Conservation (phyloP, 306 rosid species). For the Quercus wislizeni region DNA sequence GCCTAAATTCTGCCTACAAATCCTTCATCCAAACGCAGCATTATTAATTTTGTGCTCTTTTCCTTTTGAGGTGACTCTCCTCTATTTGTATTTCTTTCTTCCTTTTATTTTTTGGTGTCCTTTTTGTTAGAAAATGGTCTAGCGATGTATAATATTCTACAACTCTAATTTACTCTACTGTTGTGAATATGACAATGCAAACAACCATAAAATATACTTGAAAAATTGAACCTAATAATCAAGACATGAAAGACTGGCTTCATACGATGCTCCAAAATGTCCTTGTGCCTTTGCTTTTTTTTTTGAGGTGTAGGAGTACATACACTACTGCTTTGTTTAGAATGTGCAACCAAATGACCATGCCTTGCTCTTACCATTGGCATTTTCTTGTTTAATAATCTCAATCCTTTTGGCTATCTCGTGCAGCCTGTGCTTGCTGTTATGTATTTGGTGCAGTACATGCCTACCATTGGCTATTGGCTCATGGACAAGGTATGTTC, state of each 20-base stretch:
- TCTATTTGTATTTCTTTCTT: background rate
- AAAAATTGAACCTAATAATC: background rate
- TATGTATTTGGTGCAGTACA: slow-evolving; percentile 56
- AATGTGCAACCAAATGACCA: background rate
- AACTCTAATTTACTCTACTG: background rate
- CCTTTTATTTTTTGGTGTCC: background rate
- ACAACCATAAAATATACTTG: background rate
- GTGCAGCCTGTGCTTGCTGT: slow-evolving; percentile 37
- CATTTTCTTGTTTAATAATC: background rate
- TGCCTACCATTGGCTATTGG: slow-evolving; percentile 59
- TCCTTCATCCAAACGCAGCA: too few species aligned
- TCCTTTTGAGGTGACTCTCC: background rate
- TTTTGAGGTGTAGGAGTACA: background rate
- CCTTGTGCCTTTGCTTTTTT: background rate
- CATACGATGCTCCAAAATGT: background rate
- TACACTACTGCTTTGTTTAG: background rate
- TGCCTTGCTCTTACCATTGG: background rate
- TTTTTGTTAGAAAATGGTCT: background rate
- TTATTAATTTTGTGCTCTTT: background rate
- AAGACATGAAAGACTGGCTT: background rate
- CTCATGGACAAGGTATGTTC: slow-evolving; percentile 53
- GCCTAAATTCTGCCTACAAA: too few species aligned
- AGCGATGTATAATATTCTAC: background rate
- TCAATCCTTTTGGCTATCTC: background rate
- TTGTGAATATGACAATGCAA: background rate